These are phyloP conservation scores for Lablab purpureus DNA, from an alignment of 306 rosid genomes.

Conservation along the genomic window DNA sequence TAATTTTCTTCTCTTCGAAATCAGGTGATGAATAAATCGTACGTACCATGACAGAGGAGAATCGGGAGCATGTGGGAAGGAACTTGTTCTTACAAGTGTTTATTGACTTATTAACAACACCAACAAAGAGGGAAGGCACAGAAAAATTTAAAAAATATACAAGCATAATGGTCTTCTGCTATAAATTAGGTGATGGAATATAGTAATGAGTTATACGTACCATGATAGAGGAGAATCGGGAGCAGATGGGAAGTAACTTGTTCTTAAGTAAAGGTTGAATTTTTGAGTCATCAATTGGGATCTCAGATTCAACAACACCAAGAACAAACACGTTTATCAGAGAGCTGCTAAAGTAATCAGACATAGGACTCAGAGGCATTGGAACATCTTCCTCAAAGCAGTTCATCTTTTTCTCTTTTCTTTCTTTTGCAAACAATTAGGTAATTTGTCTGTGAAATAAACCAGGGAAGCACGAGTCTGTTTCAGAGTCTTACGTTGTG, in stretches of 20 bases:
- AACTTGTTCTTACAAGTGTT: no score
- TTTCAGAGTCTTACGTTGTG: not conserved
- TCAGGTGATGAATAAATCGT: no score
- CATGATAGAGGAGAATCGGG: conserved; percentile 57
- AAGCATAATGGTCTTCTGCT: no score
- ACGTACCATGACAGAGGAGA: no score
- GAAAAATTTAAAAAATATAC: no score
- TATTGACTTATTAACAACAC: no score
- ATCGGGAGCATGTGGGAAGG: no score
- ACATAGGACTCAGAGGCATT: conserved; percentile 57
- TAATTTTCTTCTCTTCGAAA: no score
- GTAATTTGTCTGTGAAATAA: not conserved
- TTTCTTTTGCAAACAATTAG: no score
- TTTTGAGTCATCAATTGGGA: conserved; percentile 41
- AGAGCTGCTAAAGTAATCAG: conserved; percentile 45
- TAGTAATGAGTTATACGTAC: conserved; percentile 17
- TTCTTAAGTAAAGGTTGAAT: not conserved
- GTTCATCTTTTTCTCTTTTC: not conserved
- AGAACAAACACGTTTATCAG: conserved; percentile 41
- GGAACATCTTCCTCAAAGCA: conserved; percentile 11
- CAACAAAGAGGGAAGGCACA: no score
- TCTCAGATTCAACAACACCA: conserved; percentile 52
- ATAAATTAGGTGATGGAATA: no score
- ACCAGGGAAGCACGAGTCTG: not conserved
- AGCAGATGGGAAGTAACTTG: conserved; percentile 46